These are phyloP conservation scores for Chamaenerion angustifolium DNA, from an alignment of 345 rosid species.

Conservation along the genomic window DNA sequence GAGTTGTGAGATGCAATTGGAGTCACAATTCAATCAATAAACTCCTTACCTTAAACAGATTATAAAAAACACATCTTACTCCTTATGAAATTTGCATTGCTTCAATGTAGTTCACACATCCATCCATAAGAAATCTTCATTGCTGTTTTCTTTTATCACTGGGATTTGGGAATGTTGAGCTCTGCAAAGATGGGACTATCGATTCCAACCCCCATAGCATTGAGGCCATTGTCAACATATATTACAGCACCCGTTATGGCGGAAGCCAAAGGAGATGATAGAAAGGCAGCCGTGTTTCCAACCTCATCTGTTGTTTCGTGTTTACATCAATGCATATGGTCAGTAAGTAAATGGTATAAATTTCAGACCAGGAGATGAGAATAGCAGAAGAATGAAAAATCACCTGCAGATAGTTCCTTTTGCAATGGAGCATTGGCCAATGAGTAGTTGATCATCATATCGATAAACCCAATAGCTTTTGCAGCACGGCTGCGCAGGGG, in stretches of 20 bases:
- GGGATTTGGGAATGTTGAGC: slow-evolving; percentile 50
- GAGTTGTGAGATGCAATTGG: too few species aligned
- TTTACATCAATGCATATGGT: too few species aligned
- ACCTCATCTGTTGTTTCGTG: slow-evolving; percentile 59
- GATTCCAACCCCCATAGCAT: slow-evolving; percentile 83
- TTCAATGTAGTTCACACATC: neutral
- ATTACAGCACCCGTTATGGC: slow-evolving; percentile 81
- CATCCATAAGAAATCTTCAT: too few species aligned
- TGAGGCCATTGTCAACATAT: slow-evolving; percentile 90
- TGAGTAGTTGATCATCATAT: slow-evolving; percentile 78
- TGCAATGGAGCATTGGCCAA: slow-evolving; percentile 71
- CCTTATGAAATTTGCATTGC: too few species aligned
- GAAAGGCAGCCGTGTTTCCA: slow-evolving; percentile 86
- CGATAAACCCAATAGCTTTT: slow-evolving; percentile 68
- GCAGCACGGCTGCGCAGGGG: slow-evolving; percentile 70
- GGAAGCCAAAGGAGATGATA: slow-evolving; percentile 83
- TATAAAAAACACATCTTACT: too few species aligned
- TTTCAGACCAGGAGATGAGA: neutral
- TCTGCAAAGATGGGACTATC: slow-evolving; percentile 79
- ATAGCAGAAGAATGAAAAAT: neutral
- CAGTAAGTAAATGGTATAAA: neutral
- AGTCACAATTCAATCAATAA: too few species aligned
- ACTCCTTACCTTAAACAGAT: too few species aligned
- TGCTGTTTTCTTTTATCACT: slow-evolving; percentile 20
- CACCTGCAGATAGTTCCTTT: slow-evolving; percentile 83